Percentiles rank a stretch among this genome's conserved stretches.
Conservation (phyloP, 2,329 filamentous ascomycete species). For the Diaporthe citriasiana region DNA sequence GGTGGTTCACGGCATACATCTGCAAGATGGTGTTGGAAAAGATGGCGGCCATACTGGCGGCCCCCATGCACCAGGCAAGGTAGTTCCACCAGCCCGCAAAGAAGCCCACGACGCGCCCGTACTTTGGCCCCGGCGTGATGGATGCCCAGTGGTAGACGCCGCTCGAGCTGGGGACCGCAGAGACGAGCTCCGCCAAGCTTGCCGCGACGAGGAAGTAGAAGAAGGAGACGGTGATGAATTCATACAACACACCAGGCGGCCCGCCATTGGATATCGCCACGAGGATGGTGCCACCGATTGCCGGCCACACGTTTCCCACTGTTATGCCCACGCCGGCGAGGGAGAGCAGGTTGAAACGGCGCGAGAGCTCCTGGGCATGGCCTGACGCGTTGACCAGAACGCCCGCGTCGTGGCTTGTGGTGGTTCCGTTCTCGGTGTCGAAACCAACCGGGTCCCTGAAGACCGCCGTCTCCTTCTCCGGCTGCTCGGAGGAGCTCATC, state of each 20-base stretch:
- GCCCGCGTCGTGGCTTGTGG: not conserved
- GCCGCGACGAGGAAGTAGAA: conserved; percentile 73
- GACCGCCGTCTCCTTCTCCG: conserved; percentile 11
- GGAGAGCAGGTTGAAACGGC: conserved; percentile 58
- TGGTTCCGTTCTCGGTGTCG: conserved; percentile 33
- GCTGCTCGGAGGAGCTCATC: conserved; percentile 20
- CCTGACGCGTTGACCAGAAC: conserved; percentile 56
- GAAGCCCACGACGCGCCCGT: conserved; percentile 65
- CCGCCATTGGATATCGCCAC: conserved; percentile 73
- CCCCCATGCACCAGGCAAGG: conserved; percentile 57
- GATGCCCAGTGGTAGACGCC: conserved; percentile 75
- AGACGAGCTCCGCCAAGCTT: conserved; percentile 72
- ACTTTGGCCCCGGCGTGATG: conserved; percentile 65
- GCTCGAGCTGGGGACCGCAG: conserved; percentile 71
- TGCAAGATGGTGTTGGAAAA: conserved; percentile 58
- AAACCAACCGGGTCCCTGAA: not conserved
- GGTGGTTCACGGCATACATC: conserved; percentile 60
- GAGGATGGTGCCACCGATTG: conserved; percentile 60
- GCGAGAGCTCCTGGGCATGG: conserved; percentile 56
- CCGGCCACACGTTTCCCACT: conserved; percentile 60
- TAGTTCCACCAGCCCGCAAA: conserved; percentile 63
- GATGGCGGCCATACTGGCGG: conserved; percentile 57
- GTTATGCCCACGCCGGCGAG: conserved; percentile 58
- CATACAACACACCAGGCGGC: conserved; percentile 72
- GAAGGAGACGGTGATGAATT: conserved; percentile 64